These are phyloP conservation scores for Penicillium simplicissimum DNA, from an alignment of 495 filamentous ascomycete genomes.

Conservation along the genomic window DNA sequence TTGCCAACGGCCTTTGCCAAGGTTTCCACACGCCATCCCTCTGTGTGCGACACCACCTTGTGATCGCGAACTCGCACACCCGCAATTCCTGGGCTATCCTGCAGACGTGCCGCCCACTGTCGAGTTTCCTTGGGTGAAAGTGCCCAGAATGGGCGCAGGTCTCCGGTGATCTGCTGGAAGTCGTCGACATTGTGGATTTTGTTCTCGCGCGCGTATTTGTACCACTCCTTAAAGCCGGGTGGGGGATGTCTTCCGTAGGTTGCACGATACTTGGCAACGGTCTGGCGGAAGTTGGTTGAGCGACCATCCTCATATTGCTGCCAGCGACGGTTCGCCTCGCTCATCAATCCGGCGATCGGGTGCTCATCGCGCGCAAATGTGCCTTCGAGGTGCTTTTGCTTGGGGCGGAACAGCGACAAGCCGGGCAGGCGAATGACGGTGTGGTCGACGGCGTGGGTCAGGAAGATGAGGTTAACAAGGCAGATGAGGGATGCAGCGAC, in stretches of 20 bases:
- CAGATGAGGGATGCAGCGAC: constrained; percentile 13
- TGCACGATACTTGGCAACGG: constrained; percentile 61
- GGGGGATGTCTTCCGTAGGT: constrained; percentile 70
- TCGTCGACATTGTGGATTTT: constrained; percentile 67
- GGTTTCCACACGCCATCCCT: constrained; percentile 66
- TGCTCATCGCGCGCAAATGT: constrained; percentile 20
- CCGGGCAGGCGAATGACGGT: constrained; percentile 13
- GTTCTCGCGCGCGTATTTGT: constrained; percentile 59
- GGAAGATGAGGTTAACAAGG: constrained; percentile 19
- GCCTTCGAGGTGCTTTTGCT: constrained; percentile 10
- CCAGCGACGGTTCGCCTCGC: constrained; percentile 20
- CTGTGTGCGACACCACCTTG: constrained; percentile 53
- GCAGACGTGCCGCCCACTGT: constrained; percentile 40
- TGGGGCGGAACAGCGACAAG: constrained; percentile 9
- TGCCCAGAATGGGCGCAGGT: constrained; percentile 72
- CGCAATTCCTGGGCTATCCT: constrained; percentile 56
- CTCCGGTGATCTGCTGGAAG: constrained; percentile 70
- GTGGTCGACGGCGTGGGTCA: constrained; percentile 13
- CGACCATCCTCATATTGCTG: constrained; percentile 19
- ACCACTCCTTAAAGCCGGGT: constrained; percentile 72
- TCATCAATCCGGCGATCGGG: constrained; percentile 22
- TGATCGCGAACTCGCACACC: constrained; percentile 58
- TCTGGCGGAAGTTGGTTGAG: constrained; percentile 45
- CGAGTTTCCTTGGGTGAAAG: constrained; percentile 58
- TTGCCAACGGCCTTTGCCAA: constrained; percentile 58